phyloP scores from a whole-genome alignment of 352 stramenopile species.

The Globisporangium viniferum region DNA sequence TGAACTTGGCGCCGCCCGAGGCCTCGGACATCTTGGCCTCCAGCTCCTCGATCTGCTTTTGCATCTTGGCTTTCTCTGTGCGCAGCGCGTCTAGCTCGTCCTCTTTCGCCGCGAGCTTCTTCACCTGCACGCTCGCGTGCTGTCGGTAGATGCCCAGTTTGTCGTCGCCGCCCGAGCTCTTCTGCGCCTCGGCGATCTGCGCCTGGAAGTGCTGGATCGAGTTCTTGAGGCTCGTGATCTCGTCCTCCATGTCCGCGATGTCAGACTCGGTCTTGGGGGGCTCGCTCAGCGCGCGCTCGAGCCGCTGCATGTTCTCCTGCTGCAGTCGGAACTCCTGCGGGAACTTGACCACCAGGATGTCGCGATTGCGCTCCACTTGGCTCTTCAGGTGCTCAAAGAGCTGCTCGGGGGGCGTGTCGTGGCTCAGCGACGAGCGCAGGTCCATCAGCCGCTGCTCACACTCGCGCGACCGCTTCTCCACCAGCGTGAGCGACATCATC shows the following conservation, averaged over 20 bases:
- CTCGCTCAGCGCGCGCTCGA: constrained; percentile 70
- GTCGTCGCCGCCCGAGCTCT: constrained; percentile 70
- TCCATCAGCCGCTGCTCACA: constrained; percentile 69
- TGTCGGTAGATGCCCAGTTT: constrained; percentile 91
- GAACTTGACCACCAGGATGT: constrained; percentile 68
- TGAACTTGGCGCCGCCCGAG: constrained; percentile 65
- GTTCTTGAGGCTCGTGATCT: constrained; percentile 57
- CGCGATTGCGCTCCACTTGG: constrained; percentile 77
- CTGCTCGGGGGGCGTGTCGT: constrained; percentile 81
- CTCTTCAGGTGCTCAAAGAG: constrained; percentile 81
- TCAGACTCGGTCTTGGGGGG: constrained; percentile 84
- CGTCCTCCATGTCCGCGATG: constrained; percentile 85
- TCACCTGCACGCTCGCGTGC: constrained; percentile 82
- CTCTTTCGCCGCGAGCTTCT: constrained; percentile 89
- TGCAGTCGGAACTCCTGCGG: constrained; percentile 71
- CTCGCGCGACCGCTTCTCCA: constrained; percentile 79
- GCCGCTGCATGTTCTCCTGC: constrained; percentile 71
- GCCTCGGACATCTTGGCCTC: constrained; percentile 64
- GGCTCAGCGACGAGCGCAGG: constrained; percentile 61
- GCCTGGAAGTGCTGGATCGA: constrained; percentile 64
- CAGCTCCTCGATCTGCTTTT: constrained; percentile 70
- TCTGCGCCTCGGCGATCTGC: constrained; percentile 74
- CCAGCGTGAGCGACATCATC: constrained; percentile 76
- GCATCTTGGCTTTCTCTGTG: constrained; percentile 51
- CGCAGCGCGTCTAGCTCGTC: constrained; percentile 78